Conservation (phyloP, 768 basidiomycete genomes). For the Calvatia gigantea region DNA sequence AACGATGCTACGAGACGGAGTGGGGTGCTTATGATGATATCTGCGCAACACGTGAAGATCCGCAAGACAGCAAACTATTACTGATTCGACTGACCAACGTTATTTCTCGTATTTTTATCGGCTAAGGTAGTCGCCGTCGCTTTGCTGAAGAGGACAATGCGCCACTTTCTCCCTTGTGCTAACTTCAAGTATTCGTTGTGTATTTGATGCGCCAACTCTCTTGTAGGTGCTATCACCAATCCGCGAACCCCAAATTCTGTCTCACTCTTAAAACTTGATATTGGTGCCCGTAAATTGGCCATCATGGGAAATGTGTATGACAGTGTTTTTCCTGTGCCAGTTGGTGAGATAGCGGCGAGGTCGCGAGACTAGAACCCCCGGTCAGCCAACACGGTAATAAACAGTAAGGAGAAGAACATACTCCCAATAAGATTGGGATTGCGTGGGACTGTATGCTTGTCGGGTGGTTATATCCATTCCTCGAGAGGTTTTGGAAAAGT, state of each 20-base stretch:
- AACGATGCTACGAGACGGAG: constrained; percentile 82
- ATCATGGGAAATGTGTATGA: constrained; percentile 88
- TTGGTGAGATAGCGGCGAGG: constrained; percentile 92
- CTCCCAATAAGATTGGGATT: constrained; percentile 78
- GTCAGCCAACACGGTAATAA: constrained; percentile 6
- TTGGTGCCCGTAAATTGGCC: constrained; percentile 48
- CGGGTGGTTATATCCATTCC: constrained; percentile 60
- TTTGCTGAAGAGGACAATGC: constrained; percentile 79
- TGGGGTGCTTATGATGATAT: constrained; percentile 91
- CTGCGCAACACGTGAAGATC: constrained; percentile 34
- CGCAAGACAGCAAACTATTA: background rate
- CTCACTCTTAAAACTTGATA: constrained; percentile 31
- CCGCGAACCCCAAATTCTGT: constrained; percentile 57
- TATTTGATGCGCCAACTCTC: constrained; percentile 96
- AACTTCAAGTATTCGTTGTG: constrained; percentile 86
- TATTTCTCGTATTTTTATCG: constrained; percentile 68
- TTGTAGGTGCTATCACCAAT: constrained; percentile 84
- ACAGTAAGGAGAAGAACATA: constrained; percentile 25
- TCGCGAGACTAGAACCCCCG: constrained; percentile 59
- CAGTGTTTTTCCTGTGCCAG: constrained; percentile 96
- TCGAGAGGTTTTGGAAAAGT: constrained; percentile 59
- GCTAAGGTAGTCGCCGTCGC: constrained; percentile 81
- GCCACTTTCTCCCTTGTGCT: constrained; percentile 80
- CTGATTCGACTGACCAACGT: constrained; percentile 60
- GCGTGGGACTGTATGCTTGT: constrained; percentile 82